Base-by-base conservation (phyloP, 192 early-diverging fungal species). In the Backusella tarrabulga region DNA sequence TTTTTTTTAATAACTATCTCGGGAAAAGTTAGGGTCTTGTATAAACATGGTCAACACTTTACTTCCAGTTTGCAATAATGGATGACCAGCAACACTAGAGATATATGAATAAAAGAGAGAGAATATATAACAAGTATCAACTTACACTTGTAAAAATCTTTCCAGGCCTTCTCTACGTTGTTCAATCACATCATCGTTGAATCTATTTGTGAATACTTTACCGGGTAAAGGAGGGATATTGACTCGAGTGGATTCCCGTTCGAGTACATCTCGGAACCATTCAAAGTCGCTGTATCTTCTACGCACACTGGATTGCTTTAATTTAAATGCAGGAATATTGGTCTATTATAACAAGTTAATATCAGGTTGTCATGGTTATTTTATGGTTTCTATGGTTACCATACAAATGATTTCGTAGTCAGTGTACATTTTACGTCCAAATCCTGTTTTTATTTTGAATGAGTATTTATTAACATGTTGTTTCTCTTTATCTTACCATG, bases 231-330 rank as follows among this genome's bases (percentile, higher is more conserved):
- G 87, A 50, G 98, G 98, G 70, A 99, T 96, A 79, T 96, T 98
- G 63, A 99, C 98, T 77, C 95, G 86, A 67, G 92, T 88, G 9
- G 90, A 91, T 84, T 99, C 97, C 21, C 95, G 85, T 82, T 97
- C 96, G 69, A 99, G 86, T 68, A 92, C 92, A 84, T 99, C 96
- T 52, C 94, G 85, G 85, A 98, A 95, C 98, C 98, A 99, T 85
- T 98, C 98, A 85, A 99, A 99, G 76, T 99, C 98, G 81, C 92
- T 94, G 86, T 98, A 99, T 36, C 98, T 88, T 78, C 98, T 87
- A 32, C 97, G 91, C 34, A 98, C 97, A 35, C 84, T 79, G 3
- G 95, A 97, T 50, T 87, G 75, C 66, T 92, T 93, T 63, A 95
- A 74, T 83, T 98, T 98, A 90, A 98, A 99, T 8, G 93, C 92